Conservation (phyloP, 2,329 filamentous ascomycete genomes). For the Pseudodiploospora longispora region DNA sequence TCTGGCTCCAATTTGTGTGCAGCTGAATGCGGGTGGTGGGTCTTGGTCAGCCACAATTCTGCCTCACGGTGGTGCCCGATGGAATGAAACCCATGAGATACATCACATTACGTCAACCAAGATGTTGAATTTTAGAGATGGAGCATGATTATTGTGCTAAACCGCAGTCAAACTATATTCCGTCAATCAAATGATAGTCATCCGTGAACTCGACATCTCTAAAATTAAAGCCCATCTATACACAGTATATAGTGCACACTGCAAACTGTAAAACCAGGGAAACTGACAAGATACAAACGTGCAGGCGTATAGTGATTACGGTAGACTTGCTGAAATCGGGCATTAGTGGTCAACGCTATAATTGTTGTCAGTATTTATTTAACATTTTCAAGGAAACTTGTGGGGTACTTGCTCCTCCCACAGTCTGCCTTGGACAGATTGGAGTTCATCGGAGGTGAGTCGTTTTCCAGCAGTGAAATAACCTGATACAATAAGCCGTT, state of each 20-base stretch:
- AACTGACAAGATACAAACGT: background rate
- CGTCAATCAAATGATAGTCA: background rate
- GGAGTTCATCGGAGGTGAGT: constrained; percentile 79
- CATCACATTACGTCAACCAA: no score
- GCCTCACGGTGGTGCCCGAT: no score
- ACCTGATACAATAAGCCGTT: constrained; percentile 30
- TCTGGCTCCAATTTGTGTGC: background rate
- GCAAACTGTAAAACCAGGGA: background rate
- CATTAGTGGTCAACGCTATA: constrained; percentile 34
- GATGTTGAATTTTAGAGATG: no score
- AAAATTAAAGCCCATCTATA: background rate
- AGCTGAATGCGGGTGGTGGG: background rate
- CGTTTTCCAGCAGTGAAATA: constrained; percentile 83
- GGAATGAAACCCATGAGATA: no score
- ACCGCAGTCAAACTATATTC: background rate
- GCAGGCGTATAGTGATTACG: no score
- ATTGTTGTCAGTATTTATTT: constrained; percentile 13
- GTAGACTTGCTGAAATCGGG: constrained; percentile 1
- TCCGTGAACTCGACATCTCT: background rate
- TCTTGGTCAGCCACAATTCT: background rate
- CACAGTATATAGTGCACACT: background rate
- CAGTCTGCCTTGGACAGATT: constrained; percentile 77
- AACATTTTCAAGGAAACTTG: constrained; percentile 2
- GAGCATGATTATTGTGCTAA: no score
- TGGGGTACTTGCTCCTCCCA: constrained; percentile 65